Conservation (phyloP, 768 basidiomycete species). For the Chalciporus chontae region DNA sequence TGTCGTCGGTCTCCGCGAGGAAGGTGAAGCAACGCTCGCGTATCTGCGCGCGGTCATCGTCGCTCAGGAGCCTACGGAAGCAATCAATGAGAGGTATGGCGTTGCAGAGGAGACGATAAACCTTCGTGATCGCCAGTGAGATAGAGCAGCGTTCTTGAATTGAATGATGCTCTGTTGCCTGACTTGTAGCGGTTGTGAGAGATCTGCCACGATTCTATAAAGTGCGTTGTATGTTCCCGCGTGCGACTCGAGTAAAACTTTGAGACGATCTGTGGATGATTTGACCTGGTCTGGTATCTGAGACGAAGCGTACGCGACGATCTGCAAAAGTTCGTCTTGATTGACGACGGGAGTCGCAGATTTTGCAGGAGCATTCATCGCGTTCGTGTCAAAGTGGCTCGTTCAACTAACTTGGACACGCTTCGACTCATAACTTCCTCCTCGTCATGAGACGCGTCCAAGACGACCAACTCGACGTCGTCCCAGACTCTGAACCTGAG, state of each 20-base stretch:
- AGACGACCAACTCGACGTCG: conserved; percentile 35
- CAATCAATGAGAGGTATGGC: conserved; percentile 6
- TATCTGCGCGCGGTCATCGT: conserved; percentile 65
- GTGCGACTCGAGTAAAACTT: conserved; percentile 56
- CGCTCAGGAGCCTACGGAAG: conserved; percentile 55
- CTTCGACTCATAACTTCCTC: background rate
- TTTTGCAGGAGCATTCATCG: conserved; percentile 22
- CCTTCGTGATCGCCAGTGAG: conserved; percentile 80
- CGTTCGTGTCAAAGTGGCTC: background rate
- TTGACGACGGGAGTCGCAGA: conserved; percentile 39
- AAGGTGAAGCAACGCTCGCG: conserved; percentile 62
- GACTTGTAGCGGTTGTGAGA: conserved; percentile 56
- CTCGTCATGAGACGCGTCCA: background rate
- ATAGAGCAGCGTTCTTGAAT: conserved; percentile 76
- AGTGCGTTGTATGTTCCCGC: conserved; percentile 70
- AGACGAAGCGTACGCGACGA: conserved; percentile 66
- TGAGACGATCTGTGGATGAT: conserved; percentile 57
- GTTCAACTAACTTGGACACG: too few relatives aligned
- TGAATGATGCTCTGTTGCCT: conserved; percentile 84
- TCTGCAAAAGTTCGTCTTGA: conserved; percentile 62
- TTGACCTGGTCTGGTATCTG: conserved; percentile 55
- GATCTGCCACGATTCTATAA: conserved; percentile 67
- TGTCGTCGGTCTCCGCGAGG: conserved; percentile 74
- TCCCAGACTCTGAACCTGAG: conserved; percentile 75
- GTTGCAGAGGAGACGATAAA: conserved; percentile 33